Base-by-base conservation (phyloP, 371 early-diverging fungal genomes). In the Vittaforma corneae region DNA sequence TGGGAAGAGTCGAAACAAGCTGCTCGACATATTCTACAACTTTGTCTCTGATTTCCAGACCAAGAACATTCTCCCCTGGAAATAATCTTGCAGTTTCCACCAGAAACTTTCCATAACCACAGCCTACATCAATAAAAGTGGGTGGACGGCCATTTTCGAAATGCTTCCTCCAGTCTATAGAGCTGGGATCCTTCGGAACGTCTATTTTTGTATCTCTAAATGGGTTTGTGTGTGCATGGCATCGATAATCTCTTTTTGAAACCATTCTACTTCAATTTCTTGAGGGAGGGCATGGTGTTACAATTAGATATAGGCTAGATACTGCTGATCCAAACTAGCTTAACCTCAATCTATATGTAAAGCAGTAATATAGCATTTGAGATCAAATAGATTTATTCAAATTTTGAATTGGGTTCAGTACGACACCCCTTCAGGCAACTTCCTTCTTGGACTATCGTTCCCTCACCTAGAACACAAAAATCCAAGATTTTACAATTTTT, bases 1-100 rank as follows among this genome's bases (percentile, higher is more conserved):
- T 98, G 68, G 90, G 86, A 77, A 63, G 84, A 86, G 52, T 16
- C 29, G 64, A 16, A 16, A 38, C 44, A 4, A 20, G 18, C 38
- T 53, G 57, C 51, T 74, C 76, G 0, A 97, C 92, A 69, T 92
- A 98, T 40, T 91, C 88, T 62, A 86, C 85, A 9, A 98, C 91
- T 75, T 94, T 92, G 46, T 85, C 84, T 51, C 99, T 86, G 67
- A 98, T 95, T 81, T 98, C 99, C 90, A 98, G 90, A 54, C 96
- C 98, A 38, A 96, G 70, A 84, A 94, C 89, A 48, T 92, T 80
- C 9, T 81, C 88, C 20, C 86, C 84, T 3, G 93, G 94, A 68
- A 83, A 92, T 44, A 89, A 76, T 14, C 90, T 87, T 1, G 93
- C 85, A 62, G 97, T 77, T 2, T 86, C 84, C 28, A 92, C 85